Conservation (phyloP, 176 grass and related monocot species). For the Aegilops bicornis region DNA sequence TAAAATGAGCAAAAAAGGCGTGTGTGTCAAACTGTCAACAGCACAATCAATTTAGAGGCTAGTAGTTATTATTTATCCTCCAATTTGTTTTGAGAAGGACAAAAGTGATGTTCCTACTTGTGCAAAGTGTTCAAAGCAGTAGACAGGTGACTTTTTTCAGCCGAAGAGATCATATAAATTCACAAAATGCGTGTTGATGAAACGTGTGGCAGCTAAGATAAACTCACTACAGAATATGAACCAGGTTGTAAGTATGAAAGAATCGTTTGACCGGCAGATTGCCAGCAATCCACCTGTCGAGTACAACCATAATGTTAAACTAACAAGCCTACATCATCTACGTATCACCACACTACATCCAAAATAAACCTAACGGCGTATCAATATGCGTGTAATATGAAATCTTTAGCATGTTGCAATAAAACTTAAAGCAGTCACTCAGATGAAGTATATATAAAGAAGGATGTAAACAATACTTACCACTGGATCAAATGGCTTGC, state of each 20-base stretch:
- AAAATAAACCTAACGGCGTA: background rate
- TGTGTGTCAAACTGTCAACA: background rate
- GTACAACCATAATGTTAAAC: background rate
- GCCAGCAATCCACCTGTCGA: background rate
- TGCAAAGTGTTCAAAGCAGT: background rate
- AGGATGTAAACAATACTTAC: slow-evolving; percentile 50
- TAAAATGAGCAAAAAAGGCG: background rate
- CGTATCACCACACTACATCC: background rate
- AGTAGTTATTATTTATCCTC: background rate
- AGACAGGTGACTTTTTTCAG: background rate
- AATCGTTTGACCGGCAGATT: background rate
- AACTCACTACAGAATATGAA: background rate
- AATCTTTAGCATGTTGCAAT: background rate
- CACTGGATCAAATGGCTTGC: slow-evolving; percentile 94
- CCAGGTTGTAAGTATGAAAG: background rate
- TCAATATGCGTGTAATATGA: background rate
- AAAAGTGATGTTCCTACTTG: background rate
- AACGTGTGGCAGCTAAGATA: slow-evolving; percentile 1
- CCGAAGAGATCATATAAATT: background rate
- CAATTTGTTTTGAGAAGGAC: background rate
- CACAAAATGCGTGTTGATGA: background rate
- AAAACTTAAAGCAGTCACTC: background rate
- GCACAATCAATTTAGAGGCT: background rate
- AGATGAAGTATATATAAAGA: background rate
- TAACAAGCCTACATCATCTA: slow-evolving; percentile 4